Conservation (phyloP, 192 early-diverging fungal species). For the Podila horticola region DNA sequence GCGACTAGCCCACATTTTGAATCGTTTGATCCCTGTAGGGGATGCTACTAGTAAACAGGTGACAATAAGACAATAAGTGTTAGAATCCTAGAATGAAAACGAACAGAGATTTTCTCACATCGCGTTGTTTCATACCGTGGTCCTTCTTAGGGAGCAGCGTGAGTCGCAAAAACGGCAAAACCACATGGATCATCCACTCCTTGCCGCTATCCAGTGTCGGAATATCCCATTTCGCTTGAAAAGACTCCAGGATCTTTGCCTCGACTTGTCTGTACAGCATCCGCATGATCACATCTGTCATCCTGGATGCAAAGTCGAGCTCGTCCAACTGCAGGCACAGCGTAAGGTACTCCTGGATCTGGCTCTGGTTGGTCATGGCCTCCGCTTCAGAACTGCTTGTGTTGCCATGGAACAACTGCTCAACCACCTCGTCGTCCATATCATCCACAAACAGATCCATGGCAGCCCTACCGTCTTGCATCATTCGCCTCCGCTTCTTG, state of each 20-base stretch:
- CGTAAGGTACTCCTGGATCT: conserved; percentile 11
- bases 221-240: conserved; percentile 20
- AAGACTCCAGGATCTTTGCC: conserved; percentile 18
- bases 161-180: conserved; percentile 25
- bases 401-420: conserved; percentile 26
- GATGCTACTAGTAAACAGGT: conserved; percentile 3
- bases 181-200: conserved; percentile 34
- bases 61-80: not conserved
- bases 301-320: conserved; percentile 27
- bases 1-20: conserved; percentile 38
- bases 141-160: conserved; percentile 24
- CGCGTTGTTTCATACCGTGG: conserved; percentile 3
- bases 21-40: conserved; percentile 16
- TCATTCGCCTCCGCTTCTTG: conserved; percentile 28
- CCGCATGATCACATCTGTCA: conserved; percentile 34
- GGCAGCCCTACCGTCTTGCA: conserved; percentile 41
- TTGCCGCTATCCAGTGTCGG: conserved; percentile 26
- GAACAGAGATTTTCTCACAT: not conserved
- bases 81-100: not conserved
- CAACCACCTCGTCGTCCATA: conserved; percentile 28
- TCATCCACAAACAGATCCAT: conserved; percentile 47
- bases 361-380: not conserved
- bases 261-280: conserved; percentile 34
- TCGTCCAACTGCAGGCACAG: conserved; percentile 34
- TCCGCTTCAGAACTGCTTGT: not conserved